A percentile compares a stretch with the other conserved stretches of the same genome.
These are phyloP conservation scores for Candida khao-thaluensis DNA, from an alignment of 805 yeast genomes.

Conservation along the genomic window DNA sequence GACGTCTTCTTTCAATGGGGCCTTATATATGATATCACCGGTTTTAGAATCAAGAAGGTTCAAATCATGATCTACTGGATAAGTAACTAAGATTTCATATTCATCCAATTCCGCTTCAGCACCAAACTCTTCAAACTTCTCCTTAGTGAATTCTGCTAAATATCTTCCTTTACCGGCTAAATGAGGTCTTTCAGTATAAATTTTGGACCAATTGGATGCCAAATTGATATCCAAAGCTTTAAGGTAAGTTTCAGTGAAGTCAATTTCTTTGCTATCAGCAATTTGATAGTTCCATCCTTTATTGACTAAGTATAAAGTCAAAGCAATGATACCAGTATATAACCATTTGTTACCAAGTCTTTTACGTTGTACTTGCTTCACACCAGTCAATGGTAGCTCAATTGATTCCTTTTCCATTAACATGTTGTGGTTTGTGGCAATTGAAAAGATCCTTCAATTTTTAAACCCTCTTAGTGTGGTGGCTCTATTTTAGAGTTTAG, in stretches of 20 bases:
- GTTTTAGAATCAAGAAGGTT: slow-evolving; percentile 28
- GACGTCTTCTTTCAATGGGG: slow-evolving; percentile 51
- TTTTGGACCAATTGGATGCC: slow-evolving; percentile 44
- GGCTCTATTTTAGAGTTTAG: no score
- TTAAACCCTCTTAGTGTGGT: neutral
- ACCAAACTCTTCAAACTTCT: slow-evolving; percentile 51
- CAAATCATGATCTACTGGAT: slow-evolving; percentile 48
- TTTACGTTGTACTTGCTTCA: neutral
- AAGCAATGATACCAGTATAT: neutral
- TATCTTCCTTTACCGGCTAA: slow-evolving; percentile 47
- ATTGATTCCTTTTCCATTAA: slow-evolving; percentile 1
- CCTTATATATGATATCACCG: slow-evolving; percentile 41
- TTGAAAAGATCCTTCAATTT: no score
- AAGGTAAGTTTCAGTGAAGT: slow-evolving; percentile 16
- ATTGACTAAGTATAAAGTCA: neutral
- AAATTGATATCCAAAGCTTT: slow-evolving; percentile 34
- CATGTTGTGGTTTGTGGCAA: no score
- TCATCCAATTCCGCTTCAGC: slow-evolving; percentile 50
- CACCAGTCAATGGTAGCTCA: slow-evolving; percentile 5
- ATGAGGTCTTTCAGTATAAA: slow-evolving; percentile 43
- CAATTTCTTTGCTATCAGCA: slow-evolving; percentile 4
- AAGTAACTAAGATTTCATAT: slow-evolving; percentile 56
- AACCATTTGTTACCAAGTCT: neutral
- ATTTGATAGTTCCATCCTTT: neutral
- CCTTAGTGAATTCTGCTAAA: slow-evolving; percentile 49